Evolutionary conservation across 345 rosid species (phyloP), one percentile per base, ranked within the genome.

Genomic region (Viola odorata): DNA sequence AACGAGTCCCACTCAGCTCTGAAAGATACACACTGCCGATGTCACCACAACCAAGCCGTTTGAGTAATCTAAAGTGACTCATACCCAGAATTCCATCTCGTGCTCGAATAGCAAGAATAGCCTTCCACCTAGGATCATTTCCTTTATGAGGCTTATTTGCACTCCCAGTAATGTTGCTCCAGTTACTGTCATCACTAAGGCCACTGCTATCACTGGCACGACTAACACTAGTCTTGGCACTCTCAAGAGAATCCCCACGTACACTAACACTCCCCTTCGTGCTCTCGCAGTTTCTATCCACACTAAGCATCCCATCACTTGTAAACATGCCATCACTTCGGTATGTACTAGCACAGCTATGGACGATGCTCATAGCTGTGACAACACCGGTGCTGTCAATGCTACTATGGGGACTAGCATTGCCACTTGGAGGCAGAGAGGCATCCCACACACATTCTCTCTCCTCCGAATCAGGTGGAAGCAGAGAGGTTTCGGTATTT

Each of bases 11-110:
- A 50, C 90, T 89, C 53, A 94, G 70, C 73, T 94, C 99, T 45
- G 99, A 91, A 14, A 94, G 86, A 79, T 94, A 94, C 3, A 94
- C 98, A 62, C 99, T 94, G 45, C 99, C 99, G 56, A 94, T 94
- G 76, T 94, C 97, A 56, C 97, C 99, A 68, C 97, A 94, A 54
- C 99, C 99, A 39, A 94, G 96, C 65, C 90, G 83, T 70, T 84
- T 88, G 8, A 94, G 90, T 69, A 94, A 78, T 79, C 84, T 84
- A 71, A 94, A 94, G 68, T 90, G 99, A 53, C 86, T 88, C 99
- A 94, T 90, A 37, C 99, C 99, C 56, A 94, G 69, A 60, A 84
- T 77, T 57, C 96, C 99, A 80, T 86, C 91, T 38, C 99, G 84
- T 15, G 85, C 78, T 55, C 99, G 72, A 53, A 90, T 78, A 57